Percentiles rank a stretch among this genome's conserved stretches.
These are phyloP conservation scores for Chalaropsis ovoidea DNA, from an alignment of 2,329 filamentous ascomycete genomes.

Conservation along the genomic window DNA sequence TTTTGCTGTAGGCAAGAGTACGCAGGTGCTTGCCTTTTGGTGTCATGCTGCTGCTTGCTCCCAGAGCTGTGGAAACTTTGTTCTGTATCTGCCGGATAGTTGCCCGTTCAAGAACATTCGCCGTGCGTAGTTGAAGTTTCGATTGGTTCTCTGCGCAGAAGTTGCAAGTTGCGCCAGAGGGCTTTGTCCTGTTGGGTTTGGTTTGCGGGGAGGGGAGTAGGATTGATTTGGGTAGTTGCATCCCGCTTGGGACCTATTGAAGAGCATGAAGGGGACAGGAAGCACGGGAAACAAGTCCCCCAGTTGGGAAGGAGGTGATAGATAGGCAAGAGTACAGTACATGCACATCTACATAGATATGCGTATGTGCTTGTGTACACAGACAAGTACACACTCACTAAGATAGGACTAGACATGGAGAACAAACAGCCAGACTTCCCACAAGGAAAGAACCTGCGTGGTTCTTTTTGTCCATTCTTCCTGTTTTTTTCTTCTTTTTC, in stretches of 20 bases:
- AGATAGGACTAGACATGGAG: no score
- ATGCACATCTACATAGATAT: background rate
- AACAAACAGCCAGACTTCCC: no score
- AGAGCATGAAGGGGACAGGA: background rate
- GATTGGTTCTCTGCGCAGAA: background rate
- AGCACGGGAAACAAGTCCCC: no score
- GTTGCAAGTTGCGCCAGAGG: background rate
- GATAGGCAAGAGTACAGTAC: background rate
- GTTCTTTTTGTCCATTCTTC: background rate
- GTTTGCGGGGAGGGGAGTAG: background rate
- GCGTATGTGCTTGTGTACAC: no score
- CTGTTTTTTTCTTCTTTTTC: background rate
- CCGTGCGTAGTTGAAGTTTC: background rate
- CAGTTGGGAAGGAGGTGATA: background rate
- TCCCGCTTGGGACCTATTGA: background rate
- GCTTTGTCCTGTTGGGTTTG: background rate
- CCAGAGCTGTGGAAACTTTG: slow-evolving; percentile 8
- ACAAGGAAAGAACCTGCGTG: background rate
- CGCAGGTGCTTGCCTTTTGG: background rate
- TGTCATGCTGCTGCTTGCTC: background rate
- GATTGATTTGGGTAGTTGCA: background rate
- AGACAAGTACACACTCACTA: no score
- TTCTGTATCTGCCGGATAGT: background rate
- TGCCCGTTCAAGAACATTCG: background rate
- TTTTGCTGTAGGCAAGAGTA: no score